phyloP scores from a whole-genome alignment of 371 early-diverging fungal genomes.

The Umbelopsis sp. region DNA sequence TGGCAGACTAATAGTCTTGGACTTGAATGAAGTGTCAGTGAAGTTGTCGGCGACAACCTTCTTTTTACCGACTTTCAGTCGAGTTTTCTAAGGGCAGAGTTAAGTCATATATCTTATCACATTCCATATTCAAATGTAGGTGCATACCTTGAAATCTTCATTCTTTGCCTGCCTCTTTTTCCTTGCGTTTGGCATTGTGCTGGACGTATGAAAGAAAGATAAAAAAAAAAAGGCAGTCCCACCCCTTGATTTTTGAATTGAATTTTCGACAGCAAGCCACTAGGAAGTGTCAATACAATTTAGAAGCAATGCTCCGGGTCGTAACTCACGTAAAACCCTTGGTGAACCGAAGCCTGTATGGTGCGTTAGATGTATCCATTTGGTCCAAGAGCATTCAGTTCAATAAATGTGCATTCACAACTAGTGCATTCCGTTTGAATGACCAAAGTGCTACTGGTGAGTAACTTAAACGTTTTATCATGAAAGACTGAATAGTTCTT shows the following conservation, averaged over 20 bases:
- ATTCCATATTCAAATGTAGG: background rate
- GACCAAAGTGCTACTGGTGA: slow-evolving; percentile 1
- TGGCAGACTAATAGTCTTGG: slow-evolving; percentile 77
- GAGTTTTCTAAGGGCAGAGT: slow-evolving; percentile 69
- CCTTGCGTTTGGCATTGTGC: slow-evolving; percentile 70
- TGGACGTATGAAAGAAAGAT: background rate
- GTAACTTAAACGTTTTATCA: background rate
- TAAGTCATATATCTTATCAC: background rate
- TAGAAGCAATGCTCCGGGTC: background rate
- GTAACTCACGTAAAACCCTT: background rate
- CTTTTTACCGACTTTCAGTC: slow-evolving; percentile 91
- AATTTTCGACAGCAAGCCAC: background rate
- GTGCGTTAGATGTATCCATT: background rate
- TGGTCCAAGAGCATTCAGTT: background rate
- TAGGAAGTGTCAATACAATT: background rate
- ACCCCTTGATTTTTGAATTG: slow-evolving; percentile 10
- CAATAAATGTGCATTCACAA: background rate
- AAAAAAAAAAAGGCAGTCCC: slow-evolving; percentile 16
- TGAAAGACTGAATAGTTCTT: background rate
- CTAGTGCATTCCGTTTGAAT: background rate
- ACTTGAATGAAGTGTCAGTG: slow-evolving; percentile 86
- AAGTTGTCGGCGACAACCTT: slow-evolving; percentile 77
- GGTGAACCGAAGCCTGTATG: background rate
- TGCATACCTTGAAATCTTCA: slow-evolving; percentile 76
- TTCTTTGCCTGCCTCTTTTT: slow-evolving; percentile 78